Evolutionary conservation across 345 rosid species (phyloP).

Genomic region (Arabidopsis arenosa): DNA sequence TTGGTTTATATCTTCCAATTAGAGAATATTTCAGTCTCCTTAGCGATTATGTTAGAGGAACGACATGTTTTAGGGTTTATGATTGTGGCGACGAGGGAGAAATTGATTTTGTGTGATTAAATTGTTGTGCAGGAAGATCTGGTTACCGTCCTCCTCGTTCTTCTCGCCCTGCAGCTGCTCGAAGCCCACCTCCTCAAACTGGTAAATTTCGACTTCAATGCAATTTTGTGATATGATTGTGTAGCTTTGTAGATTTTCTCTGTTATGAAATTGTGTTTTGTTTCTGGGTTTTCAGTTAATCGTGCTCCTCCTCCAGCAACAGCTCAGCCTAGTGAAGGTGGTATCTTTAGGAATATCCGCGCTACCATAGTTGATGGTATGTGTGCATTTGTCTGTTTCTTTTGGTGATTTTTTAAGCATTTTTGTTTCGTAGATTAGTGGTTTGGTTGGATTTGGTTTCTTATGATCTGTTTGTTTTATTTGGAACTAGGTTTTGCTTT

Average conservation of each 20-base stretch:
- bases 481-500: conserved; percentile 70
- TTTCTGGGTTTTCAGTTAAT: conserved; percentile 52
- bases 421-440: not conserved
- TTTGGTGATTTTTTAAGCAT: not conserved
- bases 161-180: conserved; percentile 31
- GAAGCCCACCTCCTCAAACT: conserved; percentile 39
- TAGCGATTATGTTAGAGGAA: not conserved
- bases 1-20: no score
- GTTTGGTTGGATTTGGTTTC: not conserved
- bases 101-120: not conserved
- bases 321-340: conserved; percentile 62
- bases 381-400: not conserved
- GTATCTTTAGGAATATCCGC: conserved; percentile 72
- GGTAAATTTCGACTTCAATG: not conserved
- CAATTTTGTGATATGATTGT: no score
- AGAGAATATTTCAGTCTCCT: not conserved
- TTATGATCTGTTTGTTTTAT: not conserved
- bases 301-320: conserved; percentile 91
- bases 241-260: not conserved
- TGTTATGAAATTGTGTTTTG: not conserved
- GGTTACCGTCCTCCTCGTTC: conserved; percentile 35
- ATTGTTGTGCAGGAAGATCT: conserved; percentile 36
- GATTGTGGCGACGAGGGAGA: not conserved
- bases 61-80: not conserved
- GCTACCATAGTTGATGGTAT: conserved; percentile 91